Percentiles rank a stretch among this genome's conserved stretches.
Conservation (phyloP, 2,329 filamentous ascomycete genomes). For the Calonectria pauciramosa region DNA sequence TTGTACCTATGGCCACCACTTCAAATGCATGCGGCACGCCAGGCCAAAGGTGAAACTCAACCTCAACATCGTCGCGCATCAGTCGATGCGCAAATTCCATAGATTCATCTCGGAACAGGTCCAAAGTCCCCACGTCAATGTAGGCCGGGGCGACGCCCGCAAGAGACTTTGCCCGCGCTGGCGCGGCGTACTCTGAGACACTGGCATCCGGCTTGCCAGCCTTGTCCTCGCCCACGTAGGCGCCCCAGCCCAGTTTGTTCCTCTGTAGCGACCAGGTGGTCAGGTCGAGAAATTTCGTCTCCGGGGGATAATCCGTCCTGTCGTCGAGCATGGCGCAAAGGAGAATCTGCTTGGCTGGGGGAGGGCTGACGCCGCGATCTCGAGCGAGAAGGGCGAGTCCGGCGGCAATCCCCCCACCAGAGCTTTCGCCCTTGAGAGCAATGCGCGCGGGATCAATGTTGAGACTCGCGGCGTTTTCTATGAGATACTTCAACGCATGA, state of each 20-base stretch:
- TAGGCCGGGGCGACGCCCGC: constrained; percentile 32
- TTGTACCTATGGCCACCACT: constrained; percentile 28
- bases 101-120: constrained; percentile 37
- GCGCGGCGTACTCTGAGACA: constrained; percentile 36
- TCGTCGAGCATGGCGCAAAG: constrained; percentile 41
- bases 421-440: constrained; percentile 35
- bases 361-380: constrained; percentile 32
- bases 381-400: constrained; percentile 32
- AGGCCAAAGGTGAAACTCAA: constrained; percentile 42
- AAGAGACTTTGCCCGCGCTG: constrained; percentile 31
- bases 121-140: constrained; percentile 37
- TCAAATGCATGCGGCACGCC: constrained; percentile 42
- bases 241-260: constrained; percentile 32
- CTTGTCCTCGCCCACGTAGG: constrained; percentile 39
- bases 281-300: constrained; percentile 27
- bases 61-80: constrained; percentile 36
- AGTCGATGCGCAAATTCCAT: constrained; percentile 37
- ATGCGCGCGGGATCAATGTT: constrained; percentile 35
- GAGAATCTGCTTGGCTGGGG: constrained; percentile 32
- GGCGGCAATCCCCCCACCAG: constrained; percentile 33
- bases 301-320: constrained; percentile 6
- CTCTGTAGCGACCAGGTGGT: constrained; percentile 22
- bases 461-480: constrained; percentile 29
- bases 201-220: constrained; percentile 25
- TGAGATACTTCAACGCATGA: constrained; percentile 33